Evolutionary conservation across 139 green algal species (phyloP), one percentile per base, ranked within the genome.

Genomic region (Coelastrella sp.): DNA sequence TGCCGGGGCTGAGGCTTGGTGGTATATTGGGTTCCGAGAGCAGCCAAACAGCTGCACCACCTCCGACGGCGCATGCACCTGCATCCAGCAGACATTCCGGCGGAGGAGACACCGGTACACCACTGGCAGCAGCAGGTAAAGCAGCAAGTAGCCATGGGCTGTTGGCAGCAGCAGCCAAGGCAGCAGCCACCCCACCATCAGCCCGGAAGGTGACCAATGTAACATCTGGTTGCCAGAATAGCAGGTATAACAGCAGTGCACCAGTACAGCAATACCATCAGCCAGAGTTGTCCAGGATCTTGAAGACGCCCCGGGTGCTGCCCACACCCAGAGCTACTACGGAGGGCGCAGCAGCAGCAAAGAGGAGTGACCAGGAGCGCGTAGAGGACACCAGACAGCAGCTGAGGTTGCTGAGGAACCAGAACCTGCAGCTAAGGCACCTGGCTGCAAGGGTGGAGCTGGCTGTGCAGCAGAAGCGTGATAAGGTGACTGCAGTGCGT

Each of bases 391-490:
- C 65, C 6, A 73, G 56, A 57, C 66, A 91, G 79, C 87, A 87
- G 87, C 66, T 82, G 79, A 81, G 56, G 57, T 65, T 73, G 66
- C 66, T 66, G 79, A 54, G 23, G 2, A 64, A 75, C 64, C 87
- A 82, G 14, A 32, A 76, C 11, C 54, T 88, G 79, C 87, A 91
- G 87, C 57, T 77, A 7, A 56, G 78, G 65, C 80, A 86, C 56
- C 76, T 91, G 6, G 85, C 78, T 59, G 47, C 47, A 17, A 54
- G 65, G 10, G 23, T 86, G 60, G 87, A 79, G 5, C 11, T 61
- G 56, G 76, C 87, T 6, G 17, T 90, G 73, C 73, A 61, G 22
- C 73, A 16, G 57, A 90, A 77, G 59, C 60, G 57, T 7, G 23
- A 83, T 17, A 83, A 90, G 85, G 85, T 90, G 59, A 22, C 22